These are phyloP conservation scores for Aureobasidium sp. DNA, from an alignment of 2,329 filamentous ascomycete genomes.

Conservation along the genomic window DNA sequence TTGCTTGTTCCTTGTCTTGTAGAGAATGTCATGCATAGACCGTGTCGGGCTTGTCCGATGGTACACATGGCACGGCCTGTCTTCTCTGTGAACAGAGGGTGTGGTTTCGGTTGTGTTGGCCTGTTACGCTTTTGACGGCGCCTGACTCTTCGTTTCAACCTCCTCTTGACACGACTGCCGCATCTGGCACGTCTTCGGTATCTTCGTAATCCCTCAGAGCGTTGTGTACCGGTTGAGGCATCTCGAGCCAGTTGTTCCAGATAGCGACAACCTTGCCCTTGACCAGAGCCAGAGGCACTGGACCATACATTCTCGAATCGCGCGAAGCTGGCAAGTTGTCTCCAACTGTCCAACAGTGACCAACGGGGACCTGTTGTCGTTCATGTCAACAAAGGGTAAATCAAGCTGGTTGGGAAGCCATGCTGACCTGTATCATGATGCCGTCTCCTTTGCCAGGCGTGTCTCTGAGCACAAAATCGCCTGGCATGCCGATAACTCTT, in stretches of 20 bases:
- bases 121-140: neutral
- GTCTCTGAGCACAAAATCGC: conserved; percentile 64
- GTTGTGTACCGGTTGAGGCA: conserved; percentile 4
- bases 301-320: conserved; percentile 81
- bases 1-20: neutral
- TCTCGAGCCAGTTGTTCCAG: conserved; percentile 14
- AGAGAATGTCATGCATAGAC: neutral
- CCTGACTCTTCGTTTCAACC: neutral
- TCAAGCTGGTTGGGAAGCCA: no score
- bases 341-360: conserved; percentile 85
- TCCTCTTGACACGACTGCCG: neutral
- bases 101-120: neutral
- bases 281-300: conserved; percentile 75
- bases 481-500: conserved; percentile 52
- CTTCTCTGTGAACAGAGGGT: conserved; percentile 3
- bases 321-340: conserved; percentile 79
- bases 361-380: conserved; percentile 64
- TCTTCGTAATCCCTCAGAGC: neutral
- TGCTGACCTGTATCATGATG: conserved; percentile 56
- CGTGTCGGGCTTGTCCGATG: neutral
- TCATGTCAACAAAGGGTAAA: neutral
- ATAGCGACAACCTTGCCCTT: conserved; percentile 66
- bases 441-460: conserved; percentile 43
- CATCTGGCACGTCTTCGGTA: neutral
- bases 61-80: neutral